Base-by-base conservation (phyloP, 495 filamentous ascomycete species). In the Penicillium mononematosum region DNA sequence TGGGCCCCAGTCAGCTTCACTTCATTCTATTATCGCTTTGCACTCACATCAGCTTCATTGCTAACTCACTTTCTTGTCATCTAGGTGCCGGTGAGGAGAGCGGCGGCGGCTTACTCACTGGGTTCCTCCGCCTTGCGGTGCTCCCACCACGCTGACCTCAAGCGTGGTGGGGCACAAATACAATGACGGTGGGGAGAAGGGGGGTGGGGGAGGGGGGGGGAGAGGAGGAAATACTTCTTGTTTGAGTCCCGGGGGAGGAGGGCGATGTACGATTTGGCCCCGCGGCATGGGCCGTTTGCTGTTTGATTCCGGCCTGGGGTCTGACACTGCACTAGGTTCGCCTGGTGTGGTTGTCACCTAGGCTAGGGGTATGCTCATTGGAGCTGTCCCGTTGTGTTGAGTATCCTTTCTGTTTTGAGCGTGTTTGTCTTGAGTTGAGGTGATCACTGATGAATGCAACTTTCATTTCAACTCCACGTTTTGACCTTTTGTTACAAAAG, bases 111-210 rank as follows among this genome's bases (percentile, higher is more conserved):
- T 25, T 31, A 27, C 25, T 17, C 8, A 4, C 9, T 17, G 27
- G 45, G 10, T 46, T 46, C 44, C 27, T 47, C 27, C n/a, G 25
- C 27, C 25, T 47, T 47, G 45, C 45, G 4, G 16, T 12, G 44
- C 24, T 12, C 14, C 45, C 25, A 32, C 45, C 45, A 47, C n/a
- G 45, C 27, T 47, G 45, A 31, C n/a, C n/a, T 46, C 12, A 46
- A 47, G 16, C 45, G 27, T 47, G 27, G 45, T 31, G 45, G 45
- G 25, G 10, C 45, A 47, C 45, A n/a, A 47, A 17, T 8, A n/a
- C 29, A 8, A 25, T 19, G 3, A 31, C 19, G 6, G 27, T 8
- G 6, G 14, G 24, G 9, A n/a, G 27, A 7, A 22, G 22, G 22
- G 27, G 45, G 14, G 4, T n/a, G 5, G 24, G 24, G n/a, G 10